Percentiles rank a stretch among this genome's conserved stretches.
Conservation (phyloP, 2,329 filamentous ascomycete genomes). For the Leptosphaerulina australis region DNA sequence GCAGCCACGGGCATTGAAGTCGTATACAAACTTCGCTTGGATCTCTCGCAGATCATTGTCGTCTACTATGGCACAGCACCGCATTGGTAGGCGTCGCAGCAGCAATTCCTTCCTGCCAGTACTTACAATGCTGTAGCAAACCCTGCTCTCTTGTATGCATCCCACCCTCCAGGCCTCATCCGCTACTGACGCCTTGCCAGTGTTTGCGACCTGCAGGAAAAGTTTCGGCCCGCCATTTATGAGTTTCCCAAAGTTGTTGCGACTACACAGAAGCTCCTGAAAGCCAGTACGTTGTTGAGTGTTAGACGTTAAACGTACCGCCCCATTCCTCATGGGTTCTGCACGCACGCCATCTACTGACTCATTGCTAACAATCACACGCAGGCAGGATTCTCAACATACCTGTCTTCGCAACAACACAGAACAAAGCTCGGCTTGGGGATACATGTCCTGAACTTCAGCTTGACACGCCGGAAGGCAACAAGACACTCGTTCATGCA, state of each 20-base stretch:
- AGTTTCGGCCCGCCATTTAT: constrained; percentile 81
- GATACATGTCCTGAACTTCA: constrained; percentile 76
- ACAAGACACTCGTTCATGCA: constrained; percentile 61
- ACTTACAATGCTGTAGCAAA: constrained; percentile 43
- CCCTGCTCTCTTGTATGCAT: constrained; percentile 50
- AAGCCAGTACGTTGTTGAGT: constrained; percentile 49
- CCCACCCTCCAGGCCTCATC: constrained; percentile 6
- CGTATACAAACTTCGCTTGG: not conserved
- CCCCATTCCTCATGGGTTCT: not conserved
- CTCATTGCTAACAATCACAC: constrained; percentile 14
- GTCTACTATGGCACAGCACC: constrained; percentile 38
- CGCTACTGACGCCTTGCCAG: constrained; percentile 55
- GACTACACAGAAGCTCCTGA: constrained; percentile 60
- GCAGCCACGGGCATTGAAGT: constrained; percentile 19
- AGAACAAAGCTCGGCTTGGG: constrained; percentile 79
- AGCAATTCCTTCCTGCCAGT: not conserved
- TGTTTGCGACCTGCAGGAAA: constrained; percentile 94
- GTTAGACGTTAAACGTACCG: not conserved
- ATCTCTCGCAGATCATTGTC: constrained; percentile 9
- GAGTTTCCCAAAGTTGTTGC: constrained; percentile 77
- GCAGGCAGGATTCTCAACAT: constrained; percentile 66
- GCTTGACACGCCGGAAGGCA: constrained; percentile 57
- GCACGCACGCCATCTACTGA: not conserved
- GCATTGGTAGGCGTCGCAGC: constrained; percentile 35
- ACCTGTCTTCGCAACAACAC: constrained; percentile 85